Conservation (phyloP, 805 yeast genomes). For the Peterozyma toletana region DNA sequence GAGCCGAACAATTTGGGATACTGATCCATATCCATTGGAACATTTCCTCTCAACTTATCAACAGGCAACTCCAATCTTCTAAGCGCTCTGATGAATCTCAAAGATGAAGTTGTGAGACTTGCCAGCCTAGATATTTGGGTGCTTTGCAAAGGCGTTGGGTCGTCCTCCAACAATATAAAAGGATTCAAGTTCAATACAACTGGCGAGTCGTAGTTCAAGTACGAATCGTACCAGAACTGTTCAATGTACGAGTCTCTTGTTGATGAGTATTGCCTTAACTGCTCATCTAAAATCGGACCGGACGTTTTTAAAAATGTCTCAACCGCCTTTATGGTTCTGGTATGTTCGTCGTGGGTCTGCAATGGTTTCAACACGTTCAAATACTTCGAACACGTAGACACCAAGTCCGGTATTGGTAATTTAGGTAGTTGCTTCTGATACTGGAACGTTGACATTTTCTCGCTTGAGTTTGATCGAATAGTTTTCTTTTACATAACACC, state of each 20-base stretch:
- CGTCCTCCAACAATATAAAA: conserved; percentile 84
- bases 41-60: conserved; percentile 56
- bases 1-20: conserved; percentile 83
- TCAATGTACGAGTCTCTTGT: conserved; percentile 77
- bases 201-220: conserved; percentile 78
- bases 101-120: conserved; percentile 64
- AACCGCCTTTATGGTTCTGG: conserved; percentile 52
- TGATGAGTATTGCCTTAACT: conserved; percentile 53
- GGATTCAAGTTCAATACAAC: conserved; percentile 92
- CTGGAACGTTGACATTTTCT: conserved; percentile 36
- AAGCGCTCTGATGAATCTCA: conserved; percentile 74
- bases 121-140: conserved; percentile 79
- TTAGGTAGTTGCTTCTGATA: conserved; percentile 52
- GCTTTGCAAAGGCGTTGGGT: conserved; percentile 64
- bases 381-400: conserved; percentile 60
- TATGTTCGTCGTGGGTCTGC: conserved; percentile 71
- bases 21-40: conserved; percentile 84
- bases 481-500: too few species aligned
- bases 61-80: conserved; percentile 68
- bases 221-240: conserved; percentile 92
- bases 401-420: conserved; percentile 76
- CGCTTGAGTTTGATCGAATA: too few species aligned
- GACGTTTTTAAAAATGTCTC: conserved; percentile 43
- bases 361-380: conserved; percentile 66
- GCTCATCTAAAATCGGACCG: conserved; percentile 55